Evolutionary conservation across 2,329 filamentous ascomycete genomes (phyloP).

Genomic region (Colletotrichum sp.): DNA sequence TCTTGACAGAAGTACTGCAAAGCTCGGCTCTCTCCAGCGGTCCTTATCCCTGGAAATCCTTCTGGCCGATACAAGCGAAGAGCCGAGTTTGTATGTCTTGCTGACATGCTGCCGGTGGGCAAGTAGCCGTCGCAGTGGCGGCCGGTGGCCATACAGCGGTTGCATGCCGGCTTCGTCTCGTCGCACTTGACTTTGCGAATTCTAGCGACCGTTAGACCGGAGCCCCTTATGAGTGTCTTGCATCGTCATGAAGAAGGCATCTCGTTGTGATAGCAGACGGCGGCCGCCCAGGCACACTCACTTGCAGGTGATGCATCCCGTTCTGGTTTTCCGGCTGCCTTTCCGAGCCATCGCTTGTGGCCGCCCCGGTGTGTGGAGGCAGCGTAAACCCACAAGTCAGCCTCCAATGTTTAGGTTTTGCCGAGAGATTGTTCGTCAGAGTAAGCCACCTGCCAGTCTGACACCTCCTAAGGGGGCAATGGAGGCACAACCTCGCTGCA

Average conservation of each 20-base stretch:
- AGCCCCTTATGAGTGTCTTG: not conserved
- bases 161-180: slow-evolving; percentile 56
- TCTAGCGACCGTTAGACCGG: slow-evolving; percentile 33
- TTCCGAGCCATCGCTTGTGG: slow-evolving; percentile 31
- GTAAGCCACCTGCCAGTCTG: not conserved
- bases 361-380: not conserved
- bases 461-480: not conserved
- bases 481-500: not conserved
- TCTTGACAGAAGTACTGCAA: slow-evolving; percentile 7
- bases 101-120: not conserved
- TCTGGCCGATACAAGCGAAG: not conserved
- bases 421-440: not conserved
- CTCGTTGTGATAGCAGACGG: not conserved
- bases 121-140: slow-evolving; percentile 62
- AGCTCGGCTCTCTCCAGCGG: not conserved
- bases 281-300: slow-evolving; percentile 32
- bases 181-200: slow-evolving; percentile 63
- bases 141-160: slow-evolving; percentile 58
- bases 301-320: slow-evolving; percentile 62
- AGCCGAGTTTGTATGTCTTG: not conserved
- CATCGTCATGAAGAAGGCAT: not conserved
- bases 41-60: not conserved
- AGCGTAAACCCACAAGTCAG: not conserved
- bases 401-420: not conserved
- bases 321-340: slow-evolving; percentile 49